These are phyloP conservation scores for Aspergillus diversus DNA, from an alignment of 495 filamentous ascomycete species.

Conservation along the genomic window DNA sequence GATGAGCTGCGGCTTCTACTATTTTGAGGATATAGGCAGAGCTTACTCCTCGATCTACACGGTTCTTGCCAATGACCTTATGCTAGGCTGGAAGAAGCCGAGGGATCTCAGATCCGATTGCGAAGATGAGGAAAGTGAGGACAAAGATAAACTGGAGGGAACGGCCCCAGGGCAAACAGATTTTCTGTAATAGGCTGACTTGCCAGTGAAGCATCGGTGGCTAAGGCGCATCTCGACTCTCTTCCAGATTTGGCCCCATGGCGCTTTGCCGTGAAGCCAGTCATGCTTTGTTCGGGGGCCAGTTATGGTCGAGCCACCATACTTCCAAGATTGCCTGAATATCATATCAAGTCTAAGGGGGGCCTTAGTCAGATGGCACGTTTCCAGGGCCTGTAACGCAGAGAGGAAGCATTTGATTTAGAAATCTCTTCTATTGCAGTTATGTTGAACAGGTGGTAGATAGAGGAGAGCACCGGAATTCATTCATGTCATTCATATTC, in stretches of 20 bases:
- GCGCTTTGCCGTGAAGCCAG: too few species aligned
- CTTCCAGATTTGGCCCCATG: too few species aligned
- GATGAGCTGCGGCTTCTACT: conserved; percentile 62
- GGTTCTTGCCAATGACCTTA: conserved; percentile 71
- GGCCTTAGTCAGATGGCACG: too few species aligned
- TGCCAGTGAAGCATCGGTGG: background rate
- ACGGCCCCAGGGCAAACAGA: background rate
- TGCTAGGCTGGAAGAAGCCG: conserved; percentile 67
- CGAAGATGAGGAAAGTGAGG: conserved; percentile 14
- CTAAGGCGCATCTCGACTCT: too few species aligned
- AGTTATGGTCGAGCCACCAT: too few species aligned
- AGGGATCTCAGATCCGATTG: conserved; percentile 22
- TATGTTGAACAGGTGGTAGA: too few species aligned
- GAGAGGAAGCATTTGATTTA: too few species aligned
- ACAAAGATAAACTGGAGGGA: conserved; percentile 16
- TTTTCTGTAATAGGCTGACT: background rate
- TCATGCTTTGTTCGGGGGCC: too few species aligned
- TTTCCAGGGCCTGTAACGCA: too few species aligned
- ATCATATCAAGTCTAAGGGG: too few species aligned
- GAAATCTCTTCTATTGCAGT: too few species aligned
- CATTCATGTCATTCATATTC: background rate
- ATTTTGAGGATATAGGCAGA: conserved; percentile 59
- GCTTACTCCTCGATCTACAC: conserved; percentile 62
- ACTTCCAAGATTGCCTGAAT: too few species aligned
- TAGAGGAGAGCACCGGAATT: background rate